phyloP scores from a whole-genome alignment of 2,329 filamentous ascomycete species.

The Neonectria hederae region DNA sequence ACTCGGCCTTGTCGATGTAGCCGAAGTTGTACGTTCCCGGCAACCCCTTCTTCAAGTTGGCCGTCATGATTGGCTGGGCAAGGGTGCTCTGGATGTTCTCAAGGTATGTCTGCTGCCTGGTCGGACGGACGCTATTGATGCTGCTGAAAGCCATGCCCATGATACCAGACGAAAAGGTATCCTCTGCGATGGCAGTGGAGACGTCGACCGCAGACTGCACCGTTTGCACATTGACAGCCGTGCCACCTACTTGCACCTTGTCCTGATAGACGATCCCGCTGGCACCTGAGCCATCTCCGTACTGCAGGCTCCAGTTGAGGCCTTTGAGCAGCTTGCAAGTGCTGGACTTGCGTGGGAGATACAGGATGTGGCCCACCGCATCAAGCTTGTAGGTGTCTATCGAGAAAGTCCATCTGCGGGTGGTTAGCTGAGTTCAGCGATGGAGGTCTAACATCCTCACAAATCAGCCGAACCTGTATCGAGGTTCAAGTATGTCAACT shows the following conservation, averaged over 20 bases:
- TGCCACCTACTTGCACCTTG: conserved; percentile 67
- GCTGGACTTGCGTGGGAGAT: conserved; percentile 58
- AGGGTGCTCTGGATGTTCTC: conserved; percentile 48
- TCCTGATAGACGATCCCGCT: conserved; percentile 73
- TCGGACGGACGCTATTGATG: conserved; percentile 48
- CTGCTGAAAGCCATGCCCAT: conserved; percentile 47
- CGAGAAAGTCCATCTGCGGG: conserved; percentile 73
- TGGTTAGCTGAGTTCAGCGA: conserved; percentile 26
- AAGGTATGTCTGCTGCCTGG: conserved; percentile 46
- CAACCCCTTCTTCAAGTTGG: conserved; percentile 45
- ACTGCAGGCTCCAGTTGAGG: conserved; percentile 66
- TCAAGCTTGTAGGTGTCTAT: conserved; percentile 59
- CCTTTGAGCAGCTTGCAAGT: conserved; percentile 54
- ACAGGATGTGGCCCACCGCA: conserved; percentile 64
- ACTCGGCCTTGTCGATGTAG: conserved; percentile 64
- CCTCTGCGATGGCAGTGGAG: conserved; percentile 53
- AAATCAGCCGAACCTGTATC: conserved; percentile 70
- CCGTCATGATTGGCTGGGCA: conserved; percentile 48
- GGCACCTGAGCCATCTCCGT: conserved; percentile 72
- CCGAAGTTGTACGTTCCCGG: conserved; percentile 54
- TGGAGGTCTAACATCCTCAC: conserved; percentile 35
- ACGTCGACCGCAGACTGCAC: conserved; percentile 71
- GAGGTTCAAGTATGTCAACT: conserved; percentile 72
- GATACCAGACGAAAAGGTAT: conserved; percentile 49
- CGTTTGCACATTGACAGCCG: conserved; percentile 68